A percentile compares a stretch with the other conserved stretches of the same genome.
Evolutionary conservation across 306 rosid species (phyloP).

Genomic region (Senna tora): DNA sequence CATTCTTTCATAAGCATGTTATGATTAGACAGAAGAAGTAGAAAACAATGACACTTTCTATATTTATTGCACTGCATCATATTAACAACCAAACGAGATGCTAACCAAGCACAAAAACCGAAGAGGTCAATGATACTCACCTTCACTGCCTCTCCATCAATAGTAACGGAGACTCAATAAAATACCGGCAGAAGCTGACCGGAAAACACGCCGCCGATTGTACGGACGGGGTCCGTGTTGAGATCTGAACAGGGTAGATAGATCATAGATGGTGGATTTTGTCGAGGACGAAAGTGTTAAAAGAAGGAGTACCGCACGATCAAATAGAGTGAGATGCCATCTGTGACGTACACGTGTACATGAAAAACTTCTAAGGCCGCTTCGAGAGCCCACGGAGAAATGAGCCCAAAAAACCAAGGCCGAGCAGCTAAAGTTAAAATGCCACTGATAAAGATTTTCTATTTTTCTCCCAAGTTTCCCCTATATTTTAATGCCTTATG

Average conservation of each 20-base stretch:
- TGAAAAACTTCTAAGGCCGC: too few relatives aligned
- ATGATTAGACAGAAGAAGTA: neutral
- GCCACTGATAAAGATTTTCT: too few relatives aligned
- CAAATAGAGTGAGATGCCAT: slow-evolving; percentile 14
- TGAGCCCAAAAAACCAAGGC: too few relatives aligned
- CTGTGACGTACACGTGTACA: slow-evolving; percentile 49
- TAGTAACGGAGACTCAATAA: neutral
- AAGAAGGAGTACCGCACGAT: slow-evolving; percentile 53
- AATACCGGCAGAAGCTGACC: slow-evolving; percentile 3
- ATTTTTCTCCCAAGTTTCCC: too few relatives aligned
- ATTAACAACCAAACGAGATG: slow-evolving; percentile 4
- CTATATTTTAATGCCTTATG: too few relatives aligned
- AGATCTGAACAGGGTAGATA: slow-evolving; percentile 41
- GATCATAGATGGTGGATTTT: slow-evolving; percentile 38
- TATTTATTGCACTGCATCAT: neutral
- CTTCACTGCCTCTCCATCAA: slow-evolving; percentile 14
- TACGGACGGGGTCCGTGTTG: slow-evolving; percentile 30
- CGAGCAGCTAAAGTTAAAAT: too few relatives aligned
- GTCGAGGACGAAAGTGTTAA: slow-evolving; percentile 33
- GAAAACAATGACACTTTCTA: neutral
- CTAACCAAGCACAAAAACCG: slow-evolving; percentile 26
- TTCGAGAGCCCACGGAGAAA: too few relatives aligned
- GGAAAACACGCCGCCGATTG: slow-evolving; percentile 33
- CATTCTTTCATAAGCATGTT: neutral
- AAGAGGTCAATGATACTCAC: slow-evolving; percentile 18